Evolutionary conservation across 2,329 filamentous ascomycete genomes (phyloP).

Genomic region (Colletotrichum chrysophilum): DNA sequence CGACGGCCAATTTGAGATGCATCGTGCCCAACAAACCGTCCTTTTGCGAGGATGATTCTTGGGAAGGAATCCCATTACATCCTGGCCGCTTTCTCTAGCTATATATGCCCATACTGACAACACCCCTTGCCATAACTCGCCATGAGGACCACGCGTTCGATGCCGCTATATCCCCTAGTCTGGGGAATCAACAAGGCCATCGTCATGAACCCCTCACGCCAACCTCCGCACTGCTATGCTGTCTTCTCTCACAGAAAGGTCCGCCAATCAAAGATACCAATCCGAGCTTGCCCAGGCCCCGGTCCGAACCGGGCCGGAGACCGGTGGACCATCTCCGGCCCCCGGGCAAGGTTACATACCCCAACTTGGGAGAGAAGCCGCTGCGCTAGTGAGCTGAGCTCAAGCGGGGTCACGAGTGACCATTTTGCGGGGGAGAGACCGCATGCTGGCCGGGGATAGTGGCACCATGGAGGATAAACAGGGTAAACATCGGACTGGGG

Average conservation of each 20-base stretch:
- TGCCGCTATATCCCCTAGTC: background rate
- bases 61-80: background rate
- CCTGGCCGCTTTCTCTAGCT: background rate
- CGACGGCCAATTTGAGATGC: background rate
- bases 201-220: background rate
- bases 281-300: background rate
- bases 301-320: constrained; percentile 9
- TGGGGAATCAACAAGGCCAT: background rate
- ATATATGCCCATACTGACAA: background rate
- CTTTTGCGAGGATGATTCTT: background rate
- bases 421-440: constrained; percentile 3
- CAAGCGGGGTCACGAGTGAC: background rate
- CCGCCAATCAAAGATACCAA: constrained; percentile 4
- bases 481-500: background rate
- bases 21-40: background rate
- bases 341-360: constrained; percentile 13
- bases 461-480: background rate
- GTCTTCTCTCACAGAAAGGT: background rate
- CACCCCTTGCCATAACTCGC: background rate
- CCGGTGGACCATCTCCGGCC: constrained; percentile 4
- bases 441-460: background rate
- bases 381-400: background rate
- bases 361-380: background rate
- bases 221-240: background rate
- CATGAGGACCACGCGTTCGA: background rate